Base-by-base conservation (phyloP, 2,329 filamentous ascomycete genomes). In the Bimuria novae-zelandiae region DNA sequence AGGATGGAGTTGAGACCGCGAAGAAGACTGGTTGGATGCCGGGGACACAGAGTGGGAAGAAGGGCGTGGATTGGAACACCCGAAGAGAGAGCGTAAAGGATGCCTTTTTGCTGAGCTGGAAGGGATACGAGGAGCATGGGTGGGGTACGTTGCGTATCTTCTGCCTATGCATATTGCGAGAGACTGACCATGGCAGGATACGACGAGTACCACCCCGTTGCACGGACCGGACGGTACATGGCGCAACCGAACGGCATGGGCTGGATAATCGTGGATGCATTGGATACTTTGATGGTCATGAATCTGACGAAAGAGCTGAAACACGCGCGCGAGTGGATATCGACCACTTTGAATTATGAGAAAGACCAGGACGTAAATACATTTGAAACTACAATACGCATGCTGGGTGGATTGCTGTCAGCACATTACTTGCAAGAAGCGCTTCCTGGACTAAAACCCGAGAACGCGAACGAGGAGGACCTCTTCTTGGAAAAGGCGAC, bases 241-340 rank as follows among this genome's bases (percentile, higher is more conserved):
- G 87, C 91, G 6, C 82, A 74, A 42, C 70, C 88, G 3, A 86
- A 90, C 57, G 94, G 93, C 22, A 82, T 99, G 75, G 94, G 94
- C 25, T 99, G 95, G 94, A 97, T 97, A 67, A 97, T 99, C 57
- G 88, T 99, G 52, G 94, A 99, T 76, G 87, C 93, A 11, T 79
- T 99, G 58, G 94, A 99, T 74, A 99, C 94, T 0, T 84, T 97
- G 82, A 99, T 99, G 78, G 80, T 99, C 56, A 99, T 99, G 94
- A 97, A 97, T 73, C 81, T 96, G 60, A 97, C 93, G 12, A 89
- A 86, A 27, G 87, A 92, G 56, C 82, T 99, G 33, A 82, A 86
- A 32, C 87, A 95, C 67, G 93, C 94, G 23, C 83, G 93, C 51
- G 84, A 96, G 69, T 99, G 94, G 94, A 85, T 99, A 42, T 82